A percentile compares a stretch with the other conserved stretches of the same genome.
These are phyloP conservation scores for Pseudocercospora fijiensis DNA, from an alignment of 2,329 filamentous ascomycete species.

Conservation along the genomic window DNA sequence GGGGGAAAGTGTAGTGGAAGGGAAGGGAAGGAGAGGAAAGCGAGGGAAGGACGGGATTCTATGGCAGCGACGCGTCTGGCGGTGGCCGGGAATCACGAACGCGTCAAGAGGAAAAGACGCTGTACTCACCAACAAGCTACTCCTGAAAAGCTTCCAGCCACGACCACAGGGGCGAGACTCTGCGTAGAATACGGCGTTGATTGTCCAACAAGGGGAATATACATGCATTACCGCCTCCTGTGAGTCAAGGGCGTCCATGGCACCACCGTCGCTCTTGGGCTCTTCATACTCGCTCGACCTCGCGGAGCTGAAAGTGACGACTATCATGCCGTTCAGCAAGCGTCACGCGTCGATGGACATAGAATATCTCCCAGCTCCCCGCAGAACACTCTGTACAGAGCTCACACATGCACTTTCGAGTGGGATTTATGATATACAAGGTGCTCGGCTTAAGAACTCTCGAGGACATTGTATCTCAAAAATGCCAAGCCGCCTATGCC, in stretches of 20 bases:
- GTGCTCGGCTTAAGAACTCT: too few species aligned
- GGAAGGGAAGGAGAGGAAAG: not conserved
- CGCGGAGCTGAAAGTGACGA: not conserved
- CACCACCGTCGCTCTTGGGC: not conserved
- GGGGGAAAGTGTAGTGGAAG: not conserved
- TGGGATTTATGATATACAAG: too few species aligned
- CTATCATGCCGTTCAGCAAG: not conserved
- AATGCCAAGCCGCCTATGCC: too few species aligned
- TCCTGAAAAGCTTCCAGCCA: not conserved
- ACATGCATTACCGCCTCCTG: not conserved
- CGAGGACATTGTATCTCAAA: too few species aligned
- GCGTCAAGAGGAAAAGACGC: not conserved
- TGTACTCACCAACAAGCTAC: not conserved
- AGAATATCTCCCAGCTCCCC: too few species aligned
- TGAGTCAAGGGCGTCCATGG: not conserved
- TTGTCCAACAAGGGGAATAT: not conserved
- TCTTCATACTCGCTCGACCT: not conserved
- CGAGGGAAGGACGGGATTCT: not conserved
- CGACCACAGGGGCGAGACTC: not conserved
- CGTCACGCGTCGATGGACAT: not conserved
- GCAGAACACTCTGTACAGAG: too few species aligned
- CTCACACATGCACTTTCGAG: too few species aligned
- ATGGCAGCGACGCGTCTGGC: not conserved
- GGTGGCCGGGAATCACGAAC: not conserved
- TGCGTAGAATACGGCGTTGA: not conserved